phyloP scores from a whole-genome alignment of 257 asterid genomes.

The Plantago major region DNA sequence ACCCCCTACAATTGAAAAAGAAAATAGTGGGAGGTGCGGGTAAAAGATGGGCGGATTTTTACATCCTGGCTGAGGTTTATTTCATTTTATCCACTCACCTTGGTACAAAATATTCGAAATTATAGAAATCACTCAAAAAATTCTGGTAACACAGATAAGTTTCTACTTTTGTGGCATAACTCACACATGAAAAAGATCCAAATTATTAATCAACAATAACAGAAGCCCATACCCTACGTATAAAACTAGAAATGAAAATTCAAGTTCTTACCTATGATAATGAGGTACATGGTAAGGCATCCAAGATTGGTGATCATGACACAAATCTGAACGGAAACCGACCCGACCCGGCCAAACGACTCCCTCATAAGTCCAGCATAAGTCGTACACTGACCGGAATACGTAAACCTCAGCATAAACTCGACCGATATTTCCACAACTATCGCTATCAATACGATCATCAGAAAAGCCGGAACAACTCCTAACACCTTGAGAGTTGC shows the following conservation, averaged over 20 bases:
- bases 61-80: too few relatives aligned
- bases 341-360: constrained; percentile 70
- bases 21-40: too few relatives aligned
- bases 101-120: too few relatives aligned
- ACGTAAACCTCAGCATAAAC: constrained; percentile 77
- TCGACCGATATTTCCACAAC: constrained; percentile 82
- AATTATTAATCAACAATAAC: too few relatives aligned
- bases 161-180: too few relatives aligned
- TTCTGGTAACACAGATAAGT: too few relatives aligned
- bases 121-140: too few relatives aligned
- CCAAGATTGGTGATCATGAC: constrained; percentile 83
- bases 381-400: constrained; percentile 69
- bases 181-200: too few relatives aligned
- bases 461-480: constrained; percentile 60
- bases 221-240: too few relatives aligned
- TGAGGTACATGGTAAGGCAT: constrained; percentile 83
- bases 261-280: constrained; percentile 59
- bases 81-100: too few relatives aligned
- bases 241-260: not conserved
- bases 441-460: constrained; percentile 52
- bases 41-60: too few relatives aligned
- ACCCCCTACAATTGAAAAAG: too few relatives aligned
- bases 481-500: constrained; percentile 91
- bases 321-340: constrained; percentile 68
- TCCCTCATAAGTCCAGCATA: constrained; percentile 88